A percentile compares a stretch with the other conserved stretches of the same genome.
These are phyloP conservation scores for Calamus simplicifolius DNA, from an alignment of 176 grass and related monocot genomes.

Conservation along the genomic window DNA sequence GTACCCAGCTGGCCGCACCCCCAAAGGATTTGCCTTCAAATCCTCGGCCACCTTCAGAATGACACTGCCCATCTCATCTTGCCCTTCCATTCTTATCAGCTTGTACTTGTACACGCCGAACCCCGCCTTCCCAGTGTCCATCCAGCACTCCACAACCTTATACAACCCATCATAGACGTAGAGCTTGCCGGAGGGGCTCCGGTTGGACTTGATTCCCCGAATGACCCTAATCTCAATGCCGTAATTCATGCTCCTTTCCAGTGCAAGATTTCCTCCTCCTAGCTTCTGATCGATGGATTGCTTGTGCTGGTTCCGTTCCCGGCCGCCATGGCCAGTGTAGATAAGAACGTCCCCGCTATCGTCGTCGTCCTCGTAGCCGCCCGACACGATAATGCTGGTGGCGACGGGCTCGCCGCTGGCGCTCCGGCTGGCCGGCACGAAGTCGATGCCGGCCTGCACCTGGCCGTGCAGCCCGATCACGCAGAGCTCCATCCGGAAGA, in stretches of 20 bases:
- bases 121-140: conserved; percentile 78
- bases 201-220: conserved; percentile 49
- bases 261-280: conserved; percentile 77
- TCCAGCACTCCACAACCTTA: conserved; percentile 81
- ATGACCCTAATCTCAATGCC: conserved; percentile 91
- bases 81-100: conserved; percentile 76
- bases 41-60: conserved; percentile 65
- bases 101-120: conserved; percentile 92
- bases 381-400: conserved; percentile 89
- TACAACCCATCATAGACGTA: conserved; percentile 97
- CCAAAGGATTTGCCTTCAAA: conserved; percentile 53
- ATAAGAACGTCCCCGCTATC: conserved; percentile 76
- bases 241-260: conserved; percentile 92
- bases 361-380: conserved; percentile 96
- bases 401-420: conserved; percentile 79
- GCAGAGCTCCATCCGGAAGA: conserved; percentile 84
- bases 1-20: conserved; percentile 62
- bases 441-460: conserved; percentile 91
- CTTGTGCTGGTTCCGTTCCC: conserved; percentile 57
- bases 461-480: conserved; percentile 92
- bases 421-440: conserved; percentile 39
- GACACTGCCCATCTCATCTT: conserved; percentile 82
- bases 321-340: conserved; percentile 91
- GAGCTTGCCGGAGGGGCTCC: conserved; percentile 47
- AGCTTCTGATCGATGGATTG: conserved; percentile 79